These are phyloP conservation scores for Paradendryphiella salina DNA, from an alignment of 2,329 filamentous ascomycete genomes.

Conservation along the genomic window DNA sequence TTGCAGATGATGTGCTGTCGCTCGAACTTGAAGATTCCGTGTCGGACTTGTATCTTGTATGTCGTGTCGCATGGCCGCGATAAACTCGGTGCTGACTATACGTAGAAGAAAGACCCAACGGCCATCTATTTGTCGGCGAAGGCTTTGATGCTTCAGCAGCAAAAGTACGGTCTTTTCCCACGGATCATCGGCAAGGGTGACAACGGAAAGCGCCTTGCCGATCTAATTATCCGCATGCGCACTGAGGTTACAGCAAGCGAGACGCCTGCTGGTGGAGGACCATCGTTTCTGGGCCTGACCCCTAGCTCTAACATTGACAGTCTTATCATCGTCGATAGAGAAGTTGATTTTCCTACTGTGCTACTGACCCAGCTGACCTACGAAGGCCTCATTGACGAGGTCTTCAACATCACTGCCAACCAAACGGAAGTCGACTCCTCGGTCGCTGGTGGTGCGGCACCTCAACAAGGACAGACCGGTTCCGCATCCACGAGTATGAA, in stretches of 20 bases:
- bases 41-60: constrained; percentile 77
- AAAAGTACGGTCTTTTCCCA: constrained; percentile 89
- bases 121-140: constrained; percentile 86
- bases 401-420: constrained; percentile 89
- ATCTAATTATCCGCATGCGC: constrained; percentile 86
- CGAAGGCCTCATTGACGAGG: constrained; percentile 91
- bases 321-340: constrained; percentile 91
- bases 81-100: constrained; percentile 25
- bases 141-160: constrained; percentile 92
- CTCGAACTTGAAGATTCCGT: constrained; percentile 88
- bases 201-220: constrained; percentile 84
- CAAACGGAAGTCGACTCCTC: constrained; percentile 91
- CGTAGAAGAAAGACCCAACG: constrained; percentile 79
- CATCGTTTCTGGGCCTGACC: constrained; percentile 66
- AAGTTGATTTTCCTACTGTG: constrained; percentile 89
- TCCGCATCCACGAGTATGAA: constrained; percentile 63
- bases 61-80: constrained; percentile 17
- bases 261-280: constrained; percentile 61
- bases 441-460: constrained; percentile 75
- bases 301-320: constrained; percentile 89
- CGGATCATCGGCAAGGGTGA: constrained; percentile 95
- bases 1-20: constrained; percentile 89
- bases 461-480: constrained; percentile 58
- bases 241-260: constrained; percentile 84
- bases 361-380: constrained; percentile 95